Evolutionary conservation across 163 green algal genomes (phyloP).

Genomic region (Scenedesmus sp.): DNA sequence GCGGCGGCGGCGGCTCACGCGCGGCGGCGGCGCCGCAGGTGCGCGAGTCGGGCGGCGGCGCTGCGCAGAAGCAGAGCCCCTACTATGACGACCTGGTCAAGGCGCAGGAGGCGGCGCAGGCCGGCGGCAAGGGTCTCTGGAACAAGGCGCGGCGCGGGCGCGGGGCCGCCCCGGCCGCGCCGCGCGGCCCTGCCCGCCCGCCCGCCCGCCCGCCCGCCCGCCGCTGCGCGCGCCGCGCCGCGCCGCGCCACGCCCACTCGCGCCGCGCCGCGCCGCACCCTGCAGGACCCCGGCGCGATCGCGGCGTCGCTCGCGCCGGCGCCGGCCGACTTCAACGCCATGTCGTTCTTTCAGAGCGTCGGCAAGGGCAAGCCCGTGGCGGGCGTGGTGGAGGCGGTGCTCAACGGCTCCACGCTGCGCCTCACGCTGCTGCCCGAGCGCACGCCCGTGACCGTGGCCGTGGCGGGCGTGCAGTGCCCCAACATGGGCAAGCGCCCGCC

Average conservation of each 20-base stretch:
- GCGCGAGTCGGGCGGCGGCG: conserved; percentile 42
- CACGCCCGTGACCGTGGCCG: conserved; percentile 72
- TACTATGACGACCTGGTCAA: conserved; percentile 81
- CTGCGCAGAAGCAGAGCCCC: conserved; percentile 74
- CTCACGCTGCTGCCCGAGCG: conserved; percentile 80
- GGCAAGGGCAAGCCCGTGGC: conserved; percentile 86
- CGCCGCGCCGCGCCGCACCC: too few species aligned
- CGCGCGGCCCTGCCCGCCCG: too few species aligned
- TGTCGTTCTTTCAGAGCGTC: conserved; percentile 64
- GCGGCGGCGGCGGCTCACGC: too few species aligned
- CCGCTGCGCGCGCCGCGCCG: neutral
- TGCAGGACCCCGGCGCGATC: conserved; percentile 50
- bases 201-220: too few species aligned
- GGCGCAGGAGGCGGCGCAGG: conserved; percentile 72
- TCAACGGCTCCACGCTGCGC: conserved; percentile 79
- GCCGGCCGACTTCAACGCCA: conserved; percentile 66
- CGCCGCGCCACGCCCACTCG: neutral
- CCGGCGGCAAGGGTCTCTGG: conserved; percentile 69
- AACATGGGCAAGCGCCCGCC: conserved; percentile 62
- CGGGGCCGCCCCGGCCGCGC: too few species aligned
- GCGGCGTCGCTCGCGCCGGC: conserved; percentile 33
- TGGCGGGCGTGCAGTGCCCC: conserved; percentile 83
- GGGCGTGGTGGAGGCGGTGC: conserved; percentile 87
- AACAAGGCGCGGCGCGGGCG: conserved; percentile 72
- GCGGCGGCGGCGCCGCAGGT: too few species aligned